phyloP scores from a whole-genome alignment of 495 filamentous ascomycete species.

The Xylaria castorea region DNA sequence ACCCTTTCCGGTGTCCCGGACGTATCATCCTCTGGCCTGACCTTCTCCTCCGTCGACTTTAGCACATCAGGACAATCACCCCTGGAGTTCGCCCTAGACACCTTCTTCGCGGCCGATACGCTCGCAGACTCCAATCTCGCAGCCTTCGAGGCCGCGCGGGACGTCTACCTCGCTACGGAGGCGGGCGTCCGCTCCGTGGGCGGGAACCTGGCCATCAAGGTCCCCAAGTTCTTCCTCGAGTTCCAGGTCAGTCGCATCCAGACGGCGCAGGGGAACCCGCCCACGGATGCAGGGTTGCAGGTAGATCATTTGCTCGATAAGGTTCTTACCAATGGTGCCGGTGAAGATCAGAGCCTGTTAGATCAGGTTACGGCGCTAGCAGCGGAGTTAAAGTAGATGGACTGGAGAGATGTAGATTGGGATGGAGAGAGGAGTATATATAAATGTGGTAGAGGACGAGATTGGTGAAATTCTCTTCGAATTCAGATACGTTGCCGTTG shows the following conservation, averaged over 20 bases:
- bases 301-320: constrained; percentile 56
- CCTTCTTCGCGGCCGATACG: constrained; percentile 48
- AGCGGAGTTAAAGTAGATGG: constrained; percentile 37
- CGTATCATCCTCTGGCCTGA: constrained; percentile 45
- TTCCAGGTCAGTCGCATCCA: constrained; percentile 57
- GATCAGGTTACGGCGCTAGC: constrained; percentile 49
- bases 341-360: constrained; percentile 45
- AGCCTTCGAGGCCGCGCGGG: constrained; percentile 49
- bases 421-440: background rate
- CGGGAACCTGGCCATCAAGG: constrained; percentile 51
- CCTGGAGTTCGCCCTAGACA: constrained; percentile 50
- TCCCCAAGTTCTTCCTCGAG: constrained; percentile 58
- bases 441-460: background rate
- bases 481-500: background rate
- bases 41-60: constrained; percentile 56
- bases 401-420: background rate
- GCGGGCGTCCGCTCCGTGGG: constrained; percentile 55
- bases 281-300: constrained; percentile 48
- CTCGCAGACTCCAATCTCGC: constrained; percentile 48
- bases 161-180: constrained; percentile 58
- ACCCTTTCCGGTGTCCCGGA: constrained; percentile 53
- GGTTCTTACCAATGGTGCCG: constrained; percentile 54
- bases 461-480: background rate
- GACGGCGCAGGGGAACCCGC: constrained; percentile 56
- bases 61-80: constrained; percentile 40